A percentile compares a stretch with the other conserved stretches of the same genome.
Conservation (phyloP, 2,329 filamentous ascomycete species). For the Phialophora tarda region DNA sequence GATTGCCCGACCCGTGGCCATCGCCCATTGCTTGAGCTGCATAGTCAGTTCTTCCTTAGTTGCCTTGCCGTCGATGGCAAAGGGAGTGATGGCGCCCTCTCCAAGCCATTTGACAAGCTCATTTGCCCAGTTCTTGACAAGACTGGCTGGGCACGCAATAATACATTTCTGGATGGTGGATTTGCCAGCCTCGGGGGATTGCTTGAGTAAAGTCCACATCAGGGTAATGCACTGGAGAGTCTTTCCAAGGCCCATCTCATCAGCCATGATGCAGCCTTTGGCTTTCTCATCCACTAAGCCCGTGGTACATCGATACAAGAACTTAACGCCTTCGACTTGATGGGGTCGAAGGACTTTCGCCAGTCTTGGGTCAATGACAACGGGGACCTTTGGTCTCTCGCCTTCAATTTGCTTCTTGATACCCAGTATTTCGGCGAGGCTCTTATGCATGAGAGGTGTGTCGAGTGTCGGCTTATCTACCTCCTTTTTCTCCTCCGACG, state of each 20-base stretch:
- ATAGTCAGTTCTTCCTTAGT: conserved; percentile 89
- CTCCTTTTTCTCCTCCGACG: conserved; percentile 48
- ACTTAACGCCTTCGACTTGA: conserved; percentile 97
- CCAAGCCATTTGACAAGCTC: conserved; percentile 97
- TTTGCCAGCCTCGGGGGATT: conserved; percentile 94
- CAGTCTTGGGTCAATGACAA: conserved; percentile 90
- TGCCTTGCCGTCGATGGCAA: conserved; percentile 95
- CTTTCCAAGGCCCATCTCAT: conserved; percentile 98
- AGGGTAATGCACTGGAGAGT: conserved; percentile 96
- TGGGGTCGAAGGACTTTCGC: conserved; percentile 91
- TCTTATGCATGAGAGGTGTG: conserved; percentile 87
- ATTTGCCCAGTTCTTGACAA: conserved; percentile 98
- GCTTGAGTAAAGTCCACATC: conserved; percentile 95
- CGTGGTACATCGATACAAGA: conserved; percentile 92
- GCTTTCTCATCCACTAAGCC: conserved; percentile 94
- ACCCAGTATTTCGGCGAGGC: conserved; percentile 89
- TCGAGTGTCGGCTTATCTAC: conserved; percentile 66
- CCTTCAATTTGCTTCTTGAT: conserved; percentile 84
- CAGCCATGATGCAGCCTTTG: conserved; percentile 98
- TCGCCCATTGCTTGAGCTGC: conserved; percentile 93
- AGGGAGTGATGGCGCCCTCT: conserved; percentile 85
- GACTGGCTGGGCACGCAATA: conserved; percentile 92
- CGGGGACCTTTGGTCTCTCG: conserved; percentile 87
- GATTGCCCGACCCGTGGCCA: conserved; percentile 84
- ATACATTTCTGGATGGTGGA: conserved; percentile 94